Base-by-base conservation (phyloP, 352 stramenopile species). In the Phytophthora melonis region DNA sequence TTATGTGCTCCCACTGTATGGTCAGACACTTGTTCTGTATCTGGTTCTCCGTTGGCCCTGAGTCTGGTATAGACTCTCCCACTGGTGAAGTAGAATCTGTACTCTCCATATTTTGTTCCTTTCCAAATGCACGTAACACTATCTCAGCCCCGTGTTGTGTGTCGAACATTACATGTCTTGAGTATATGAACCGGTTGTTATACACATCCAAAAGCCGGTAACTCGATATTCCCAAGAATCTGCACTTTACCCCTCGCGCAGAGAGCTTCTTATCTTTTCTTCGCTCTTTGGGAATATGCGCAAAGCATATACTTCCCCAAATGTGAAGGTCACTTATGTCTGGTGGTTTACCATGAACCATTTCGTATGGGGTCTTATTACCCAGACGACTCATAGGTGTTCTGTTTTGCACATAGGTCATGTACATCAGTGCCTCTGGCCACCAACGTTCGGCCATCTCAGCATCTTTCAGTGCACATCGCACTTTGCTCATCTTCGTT, bases 241-340 rank as follows among this genome's bases (percentile, higher is more conserved):
- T 13, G 36, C 36, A 45, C 14, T 45, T 68, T 61, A 68, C 1
- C 6, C 50, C 62, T 45, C 62, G 23, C 10, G 62, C 50, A 34
- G 52, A 63, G 23, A 57, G 36, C 49, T 56, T 69, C 27, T 69
- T 58, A 36, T 69, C 39, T 27, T 62, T 69, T 10, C 53, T 32
- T 8, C 62, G 27, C 7, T 19, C 53, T 19, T 41, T 6, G 21
- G 63, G 63, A 11, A 63, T 9, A 16, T 70, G 63, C 5, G 63
- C 54, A 63, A 70, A 70, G 27, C 41, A 63, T n/a, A 58, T n/a
- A 8, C 14, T 11, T 41, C 54, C 39, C 53, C 53, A 58, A 11
- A 63, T 41, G 5, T 19, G 63, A 50, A 70, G 19, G 3, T 55
- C 32, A 18, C n/a, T 66, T 14, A 66, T 19, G 13, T 66, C 45